Conservation (phyloP, 257 asterid species). For the Solanum medicagineum region DNA sequence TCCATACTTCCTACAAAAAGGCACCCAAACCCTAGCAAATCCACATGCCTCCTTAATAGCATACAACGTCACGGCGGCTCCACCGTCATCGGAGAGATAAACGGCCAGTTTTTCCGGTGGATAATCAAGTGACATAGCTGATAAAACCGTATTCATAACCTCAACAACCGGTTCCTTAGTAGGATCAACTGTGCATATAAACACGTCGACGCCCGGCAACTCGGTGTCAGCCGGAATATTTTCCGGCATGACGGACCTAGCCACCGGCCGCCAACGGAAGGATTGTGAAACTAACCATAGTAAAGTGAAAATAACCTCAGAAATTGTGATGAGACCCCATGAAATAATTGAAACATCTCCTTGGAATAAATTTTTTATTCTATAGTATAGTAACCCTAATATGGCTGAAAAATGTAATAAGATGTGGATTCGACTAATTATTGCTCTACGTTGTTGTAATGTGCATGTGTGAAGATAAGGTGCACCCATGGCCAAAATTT, state of each 20-base stretch:
- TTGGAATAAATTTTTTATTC: constrained; percentile 29
- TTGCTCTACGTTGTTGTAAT: constrained; percentile 50
- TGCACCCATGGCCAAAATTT: background rate
- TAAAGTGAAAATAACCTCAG: constrained; percentile 52
- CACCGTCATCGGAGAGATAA: constrained; percentile 72
- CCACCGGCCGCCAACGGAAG: constrained; percentile 79
- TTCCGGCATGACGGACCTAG: constrained; percentile 33
- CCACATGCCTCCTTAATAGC: constrained; percentile 48
- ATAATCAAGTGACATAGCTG: constrained; percentile 73
- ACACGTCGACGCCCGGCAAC: constrained; percentile 55
- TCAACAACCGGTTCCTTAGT: constrained; percentile 66
- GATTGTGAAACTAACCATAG: constrained; percentile 47
- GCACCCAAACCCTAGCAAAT: constrained; percentile 54
- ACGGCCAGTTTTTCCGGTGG: constrained; percentile 63
- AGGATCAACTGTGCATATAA: constrained; percentile 65
- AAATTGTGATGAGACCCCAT: constrained; percentile 38
- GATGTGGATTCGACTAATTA: constrained; percentile 45
- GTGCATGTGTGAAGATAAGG: constrained; percentile 43
- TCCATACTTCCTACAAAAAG: constrained; percentile 56
- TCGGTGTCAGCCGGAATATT: constrained; percentile 38
- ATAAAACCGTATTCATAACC: constrained; percentile 75
- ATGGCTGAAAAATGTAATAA: constrained; percentile 39
- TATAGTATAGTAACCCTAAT: constrained; percentile 41
- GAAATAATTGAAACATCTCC: constrained; percentile 28
- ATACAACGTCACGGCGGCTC: constrained; percentile 53